phyloP scores from a whole-genome alignment of 108 stramenopile genomes.

The Discostella pseudostelligera region DNA sequence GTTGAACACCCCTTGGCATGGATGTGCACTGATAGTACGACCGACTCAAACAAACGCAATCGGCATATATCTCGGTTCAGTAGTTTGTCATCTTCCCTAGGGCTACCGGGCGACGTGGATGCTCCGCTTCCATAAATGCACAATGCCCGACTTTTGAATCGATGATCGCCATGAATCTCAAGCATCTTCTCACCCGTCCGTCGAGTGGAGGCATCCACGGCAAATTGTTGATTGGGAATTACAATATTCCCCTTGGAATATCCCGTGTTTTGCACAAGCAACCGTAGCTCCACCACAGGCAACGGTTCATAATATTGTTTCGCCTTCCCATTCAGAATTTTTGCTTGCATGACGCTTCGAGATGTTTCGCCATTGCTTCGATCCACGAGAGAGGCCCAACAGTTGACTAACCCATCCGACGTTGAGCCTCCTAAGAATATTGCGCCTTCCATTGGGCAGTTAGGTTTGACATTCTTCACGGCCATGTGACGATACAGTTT shows the following conservation, averaged over 20 bases:
- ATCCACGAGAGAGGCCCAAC: slow-evolving; percentile 75
- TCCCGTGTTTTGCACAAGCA: slow-evolving; percentile 81
- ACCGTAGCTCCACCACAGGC: slow-evolving; percentile 73
- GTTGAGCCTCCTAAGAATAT: slow-evolving; percentile 55
- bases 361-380: slow-evolving; percentile 86
- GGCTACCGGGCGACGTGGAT: not conserved
- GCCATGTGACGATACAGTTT: slow-evolving; percentile 67
- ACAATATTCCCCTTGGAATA: slow-evolving; percentile 39
- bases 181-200: slow-evolving; percentile 70
- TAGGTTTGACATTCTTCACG: slow-evolving; percentile 62
- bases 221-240: slow-evolving; percentile 60
- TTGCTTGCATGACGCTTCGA: slow-evolving; percentile 51
- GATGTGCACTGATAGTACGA: slow-evolving; percentile 63
- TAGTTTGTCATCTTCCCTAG: slow-evolving; percentile 17
- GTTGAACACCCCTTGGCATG: slow-evolving; percentile 75
- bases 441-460: slow-evolving; percentile 39
- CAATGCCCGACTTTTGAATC: slow-evolving; percentile 55
- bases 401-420: slow-evolving; percentile 56
- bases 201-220: slow-evolving; percentile 81
- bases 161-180: slow-evolving; percentile 70
- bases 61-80: slow-evolving; percentile 51
- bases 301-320: slow-evolving; percentile 43
- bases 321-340: slow-evolving; percentile 26
- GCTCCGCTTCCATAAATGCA: slow-evolving; percentile 49
- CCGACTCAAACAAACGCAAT: slow-evolving; percentile 66